These are phyloP conservation scores for Boechera divaricarpa DNA, from an alignment of 345 rosid genomes.

Conservation along the genomic window DNA sequence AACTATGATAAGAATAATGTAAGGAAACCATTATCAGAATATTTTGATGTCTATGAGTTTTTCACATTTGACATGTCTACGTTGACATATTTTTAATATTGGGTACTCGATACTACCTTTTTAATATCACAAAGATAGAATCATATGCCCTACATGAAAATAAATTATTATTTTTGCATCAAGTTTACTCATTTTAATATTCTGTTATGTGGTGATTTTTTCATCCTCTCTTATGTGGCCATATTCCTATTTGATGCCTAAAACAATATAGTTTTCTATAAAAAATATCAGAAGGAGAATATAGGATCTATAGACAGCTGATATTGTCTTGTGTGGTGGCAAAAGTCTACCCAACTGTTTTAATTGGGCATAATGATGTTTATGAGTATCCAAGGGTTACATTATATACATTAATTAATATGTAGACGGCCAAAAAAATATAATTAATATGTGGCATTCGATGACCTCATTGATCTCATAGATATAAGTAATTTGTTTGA, in stretches of 20 bases:
- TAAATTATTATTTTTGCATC: constrained; percentile 20
- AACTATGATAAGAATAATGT: not conserved
- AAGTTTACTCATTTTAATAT: constrained; percentile 13
- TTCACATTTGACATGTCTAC: constrained; percentile 11
- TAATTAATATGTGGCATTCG: constrained; percentile 13
- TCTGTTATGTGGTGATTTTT: not conserved
- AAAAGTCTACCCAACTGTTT: constrained; percentile 29
- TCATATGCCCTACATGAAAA: constrained; percentile 35
- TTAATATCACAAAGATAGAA: constrained; percentile 26
- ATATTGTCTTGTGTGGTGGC: constrained; percentile 30
- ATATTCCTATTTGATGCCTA: constrained; percentile 11
- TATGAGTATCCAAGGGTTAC: constrained; percentile 41
- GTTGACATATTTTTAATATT: constrained; percentile 7
- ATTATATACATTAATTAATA: constrained; percentile 5
- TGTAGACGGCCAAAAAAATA: constrained; percentile 4
- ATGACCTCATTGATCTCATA: constrained; percentile 3
- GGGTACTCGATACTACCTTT: constrained; percentile 19
- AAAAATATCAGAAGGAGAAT: not conserved
- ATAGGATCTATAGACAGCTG: constrained; percentile 39
- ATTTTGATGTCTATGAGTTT: not conserved
- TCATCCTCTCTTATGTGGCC: constrained; percentile 18
- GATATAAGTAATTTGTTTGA: not conserved
- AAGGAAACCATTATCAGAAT: not conserved
- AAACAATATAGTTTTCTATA: not conserved
- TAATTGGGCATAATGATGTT: constrained; percentile 38